These are phyloP conservation scores for Rhodocollybia butyracea DNA, from an alignment of 768 basidiomycete genomes.

Conservation along the genomic window DNA sequence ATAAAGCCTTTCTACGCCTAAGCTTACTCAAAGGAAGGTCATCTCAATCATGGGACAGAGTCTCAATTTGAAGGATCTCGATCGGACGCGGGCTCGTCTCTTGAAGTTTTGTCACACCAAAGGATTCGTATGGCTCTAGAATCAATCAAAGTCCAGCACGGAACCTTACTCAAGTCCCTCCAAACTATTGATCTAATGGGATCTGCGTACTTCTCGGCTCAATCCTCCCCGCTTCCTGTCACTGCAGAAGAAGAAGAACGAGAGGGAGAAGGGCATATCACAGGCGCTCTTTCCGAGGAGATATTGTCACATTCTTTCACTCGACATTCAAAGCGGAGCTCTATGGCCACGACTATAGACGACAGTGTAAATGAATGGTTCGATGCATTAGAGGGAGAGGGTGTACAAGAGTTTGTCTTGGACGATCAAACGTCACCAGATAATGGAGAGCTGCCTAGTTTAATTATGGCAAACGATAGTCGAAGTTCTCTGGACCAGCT, in stretches of 20 bases:
- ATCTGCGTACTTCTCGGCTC: conserved; percentile 15
- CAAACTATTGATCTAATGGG: conserved; percentile 20
- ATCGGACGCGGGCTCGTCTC: conserved; percentile 15
- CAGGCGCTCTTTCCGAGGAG: conserved; percentile 14
- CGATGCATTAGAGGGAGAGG: conserved; percentile 63
- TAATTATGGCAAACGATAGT: conserved; percentile 36
- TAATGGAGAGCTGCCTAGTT: conserved; percentile 35
- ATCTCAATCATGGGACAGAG: not conserved
- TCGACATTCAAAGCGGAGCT: conserved; percentile 39
- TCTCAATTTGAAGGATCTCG: not conserved
- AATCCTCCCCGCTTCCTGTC: conserved; percentile 37
- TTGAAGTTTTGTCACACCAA: not conserved
- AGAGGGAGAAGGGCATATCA: conserved; percentile 38
- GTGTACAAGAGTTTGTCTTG: conserved; percentile 69
- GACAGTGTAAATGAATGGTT: conserved; percentile 69
- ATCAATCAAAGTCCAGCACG: conserved; percentile 58
- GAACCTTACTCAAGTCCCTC: conserved; percentile 43
- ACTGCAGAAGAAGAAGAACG: conserved; percentile 47
- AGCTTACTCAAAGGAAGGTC: not conserved
- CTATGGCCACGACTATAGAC: conserved; percentile 45
- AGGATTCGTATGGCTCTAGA: conserved; percentile 42
- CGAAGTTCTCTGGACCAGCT: conserved; percentile 33
- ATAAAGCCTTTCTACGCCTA: not conserved
- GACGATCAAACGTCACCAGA: conserved; percentile 40
- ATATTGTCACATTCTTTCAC: conserved; percentile 25